Evolutionary conservation across 129 eudicot genomes (phyloP), one percentile per base, ranked within the genome.

Genomic region (Centrapalus pauciflorus): DNA sequence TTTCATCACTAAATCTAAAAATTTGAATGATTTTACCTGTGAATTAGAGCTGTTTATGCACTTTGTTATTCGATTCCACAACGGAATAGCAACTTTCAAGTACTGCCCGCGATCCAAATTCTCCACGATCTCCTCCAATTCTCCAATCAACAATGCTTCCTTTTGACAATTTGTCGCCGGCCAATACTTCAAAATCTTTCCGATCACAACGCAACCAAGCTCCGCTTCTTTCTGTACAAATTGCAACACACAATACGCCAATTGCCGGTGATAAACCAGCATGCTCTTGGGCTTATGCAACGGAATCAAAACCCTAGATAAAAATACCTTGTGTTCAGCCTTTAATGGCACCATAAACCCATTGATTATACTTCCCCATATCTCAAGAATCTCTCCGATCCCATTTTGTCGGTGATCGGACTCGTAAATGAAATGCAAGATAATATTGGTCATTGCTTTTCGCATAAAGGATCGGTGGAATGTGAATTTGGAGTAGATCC

Each of bases 361-460:
- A 26, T 88, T 88, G 25, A 88, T 88, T 27, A 88, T 88, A 25
- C 89, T 88, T 56, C 96, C 96, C 83, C 92, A 88, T 11, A 89
- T 85, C 81, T 89, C 93, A 4, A 89, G 82, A 26, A 89, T 77
- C 46, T 89, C 96, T 5, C 89, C 96, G n/a, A 85, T 85, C 21
- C 93, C 96, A 49, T 73, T 66, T 21, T 82, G 96, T 8, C 72
- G 56, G 35, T 75, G 84, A 23, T 85, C 87, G 0, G 77, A 30
- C 68, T 88, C 92, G 7, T 75, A 82, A 21, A 77, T 63, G 21
- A 79, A 85, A 64, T 79, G 74, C 66, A 89, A 55, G 66, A 89
- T 61, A 12, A 83, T 67, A 61, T 85, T 90, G 7, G 75, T 83
- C 90, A 89, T 80, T 3, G 90, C 76, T 70, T 81, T 85, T 24